Conservation (phyloP, 75 land plant genomes). For the Sequoia sempervirens region DNA sequence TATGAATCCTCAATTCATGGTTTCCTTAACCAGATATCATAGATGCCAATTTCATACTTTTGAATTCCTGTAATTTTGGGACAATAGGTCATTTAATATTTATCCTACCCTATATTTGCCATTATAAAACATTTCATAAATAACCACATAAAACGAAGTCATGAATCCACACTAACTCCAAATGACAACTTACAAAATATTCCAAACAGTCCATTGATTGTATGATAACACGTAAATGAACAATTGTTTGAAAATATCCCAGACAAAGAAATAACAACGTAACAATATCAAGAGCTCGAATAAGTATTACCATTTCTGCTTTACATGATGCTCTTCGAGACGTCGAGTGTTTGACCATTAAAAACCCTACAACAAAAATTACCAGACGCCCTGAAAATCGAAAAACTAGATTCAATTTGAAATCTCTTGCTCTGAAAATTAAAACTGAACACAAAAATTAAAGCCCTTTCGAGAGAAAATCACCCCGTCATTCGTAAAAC, state of each 20-base stretch:
- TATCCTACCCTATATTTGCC: too few species aligned
- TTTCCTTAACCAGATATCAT: too few species aligned
- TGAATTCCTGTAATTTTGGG: too few species aligned
- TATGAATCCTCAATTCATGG: too few species aligned
- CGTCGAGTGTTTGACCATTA: neutral
- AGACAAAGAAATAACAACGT: neutral
- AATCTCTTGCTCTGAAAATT: neutral
- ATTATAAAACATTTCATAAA: too few species aligned
- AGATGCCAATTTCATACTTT: too few species aligned
- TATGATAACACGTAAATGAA: neutral
- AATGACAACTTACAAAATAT: neutral
- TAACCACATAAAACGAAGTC: too few species aligned
- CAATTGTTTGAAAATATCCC: neutral
- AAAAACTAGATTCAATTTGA: neutral
- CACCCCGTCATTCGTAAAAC: neutral
- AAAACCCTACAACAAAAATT: neutral
- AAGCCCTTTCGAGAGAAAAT: neutral
- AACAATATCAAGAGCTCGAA: neutral
- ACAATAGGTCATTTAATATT: too few species aligned
- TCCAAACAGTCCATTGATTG: neutral
- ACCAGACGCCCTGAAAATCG: neutral
- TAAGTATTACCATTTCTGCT: neutral
- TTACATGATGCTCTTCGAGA: neutral
- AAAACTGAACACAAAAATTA: neutral
- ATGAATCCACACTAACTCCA: neutral